Conservation (phyloP, 345 rosid genomes). For the Gossypium stocksii region DNA sequence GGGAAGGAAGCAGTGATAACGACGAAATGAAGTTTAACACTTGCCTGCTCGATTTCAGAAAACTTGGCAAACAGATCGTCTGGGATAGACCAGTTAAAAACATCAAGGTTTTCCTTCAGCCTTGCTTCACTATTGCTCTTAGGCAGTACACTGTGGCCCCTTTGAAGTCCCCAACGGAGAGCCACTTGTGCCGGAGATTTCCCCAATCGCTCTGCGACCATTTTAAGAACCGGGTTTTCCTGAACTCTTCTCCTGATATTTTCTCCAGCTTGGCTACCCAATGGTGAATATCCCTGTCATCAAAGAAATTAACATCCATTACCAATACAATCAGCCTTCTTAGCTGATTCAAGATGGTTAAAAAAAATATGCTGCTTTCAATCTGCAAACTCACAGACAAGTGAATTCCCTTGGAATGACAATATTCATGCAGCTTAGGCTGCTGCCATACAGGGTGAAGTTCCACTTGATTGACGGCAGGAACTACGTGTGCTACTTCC, state of each 20-base stretch:
- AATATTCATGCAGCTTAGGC: constrained; percentile 53
- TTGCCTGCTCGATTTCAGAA: constrained; percentile 61
- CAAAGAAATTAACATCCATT: background rate
- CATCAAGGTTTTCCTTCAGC: constrained; percentile 67
- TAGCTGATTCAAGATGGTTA: background rate
- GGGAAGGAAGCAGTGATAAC: background rate
- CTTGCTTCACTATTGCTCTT: constrained; percentile 60
- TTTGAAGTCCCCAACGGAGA: constrained; percentile 81
- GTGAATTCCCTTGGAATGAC: constrained; percentile 72
- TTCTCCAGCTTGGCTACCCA: constrained; percentile 66
- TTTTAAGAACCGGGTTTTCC: constrained; percentile 37
- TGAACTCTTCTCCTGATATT: constrained; percentile 53
- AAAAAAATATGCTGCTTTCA: background rate
- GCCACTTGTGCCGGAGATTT: constrained; percentile 85
- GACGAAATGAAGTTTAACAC: constrained; percentile 10
- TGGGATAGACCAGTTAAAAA: constrained; percentile 70
- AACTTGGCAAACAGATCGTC: constrained; percentile 53
- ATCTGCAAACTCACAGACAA: constrained; percentile 53
- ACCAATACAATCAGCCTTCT: background rate
- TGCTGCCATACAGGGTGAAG: constrained; percentile 82
- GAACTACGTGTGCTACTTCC: constrained; percentile 59
- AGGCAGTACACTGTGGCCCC: constrained; percentile 79
- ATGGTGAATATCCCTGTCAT: constrained; percentile 70
- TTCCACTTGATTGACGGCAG: constrained; percentile 80
- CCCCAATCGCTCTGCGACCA: constrained; percentile 56